Conservation (phyloP, 805 yeast genomes). For the Kockiozyma suomiensis region DNA sequence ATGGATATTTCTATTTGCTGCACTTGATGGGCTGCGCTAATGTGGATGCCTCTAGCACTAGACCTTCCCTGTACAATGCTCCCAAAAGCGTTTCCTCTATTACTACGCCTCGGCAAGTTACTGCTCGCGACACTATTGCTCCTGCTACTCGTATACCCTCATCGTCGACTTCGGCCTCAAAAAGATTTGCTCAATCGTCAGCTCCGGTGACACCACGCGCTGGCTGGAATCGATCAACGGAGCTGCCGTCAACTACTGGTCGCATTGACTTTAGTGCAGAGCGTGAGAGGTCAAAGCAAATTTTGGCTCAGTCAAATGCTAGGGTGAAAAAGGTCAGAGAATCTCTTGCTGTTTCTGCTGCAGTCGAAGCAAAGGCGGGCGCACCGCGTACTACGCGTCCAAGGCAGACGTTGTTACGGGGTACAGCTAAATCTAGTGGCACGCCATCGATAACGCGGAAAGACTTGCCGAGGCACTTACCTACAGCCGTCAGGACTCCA, state of each 20-base stretch:
- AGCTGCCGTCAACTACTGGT: background rate
- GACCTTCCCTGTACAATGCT: background rate
- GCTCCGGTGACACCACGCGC: background rate
- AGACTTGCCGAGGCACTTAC: background rate
- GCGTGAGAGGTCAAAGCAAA: conserved; percentile 7
- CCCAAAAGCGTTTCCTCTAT: background rate
- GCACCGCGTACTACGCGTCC: background rate
- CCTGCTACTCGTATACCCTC: background rate
- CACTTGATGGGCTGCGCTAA: background rate
- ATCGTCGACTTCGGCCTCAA: background rate
- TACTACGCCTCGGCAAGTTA: background rate
- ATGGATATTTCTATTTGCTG: background rate
- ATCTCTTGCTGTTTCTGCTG: conserved; percentile 15
- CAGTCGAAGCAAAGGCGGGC: background rate
- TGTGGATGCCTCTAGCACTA: background rate
- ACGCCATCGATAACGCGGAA: background rate
- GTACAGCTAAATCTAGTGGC: background rate
- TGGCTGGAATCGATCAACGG: background rate
- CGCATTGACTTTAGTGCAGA: conserved; percentile 7
- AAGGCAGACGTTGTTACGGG: background rate
- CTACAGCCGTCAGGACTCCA: too few species aligned
- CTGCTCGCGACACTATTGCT: background rate
- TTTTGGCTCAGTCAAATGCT: conserved; percentile 18
- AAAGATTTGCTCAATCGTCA: background rate
- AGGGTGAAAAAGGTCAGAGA: conserved; percentile 16